Evolutionary conservation across 805 yeast species (phyloP).

Genomic region (Wickerhamomyces tratensis): DNA sequence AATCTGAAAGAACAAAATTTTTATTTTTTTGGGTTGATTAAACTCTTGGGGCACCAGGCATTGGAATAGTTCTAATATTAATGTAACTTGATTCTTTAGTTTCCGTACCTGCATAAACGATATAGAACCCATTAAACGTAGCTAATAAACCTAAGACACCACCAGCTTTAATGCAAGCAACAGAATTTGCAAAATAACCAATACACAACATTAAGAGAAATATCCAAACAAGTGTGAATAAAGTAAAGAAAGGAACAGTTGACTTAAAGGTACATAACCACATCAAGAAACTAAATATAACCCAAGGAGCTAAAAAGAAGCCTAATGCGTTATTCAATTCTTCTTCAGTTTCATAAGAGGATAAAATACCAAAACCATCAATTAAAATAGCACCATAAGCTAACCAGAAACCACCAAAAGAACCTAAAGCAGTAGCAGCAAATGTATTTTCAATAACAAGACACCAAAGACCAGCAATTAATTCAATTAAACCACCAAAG

Average conservation of each 20-base stretch:
- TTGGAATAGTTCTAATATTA: conserved; percentile 38
- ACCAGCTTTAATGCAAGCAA: conserved; percentile 40
- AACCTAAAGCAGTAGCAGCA: conserved; percentile 46
- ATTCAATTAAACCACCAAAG: conserved; percentile 66
- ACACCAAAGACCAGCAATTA: conserved; percentile 70
- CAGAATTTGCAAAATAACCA: conserved; percentile 40
- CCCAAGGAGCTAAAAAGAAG: conserved; percentile 53
- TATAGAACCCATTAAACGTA: conserved; percentile 50
- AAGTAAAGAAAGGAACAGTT: conserved; percentile 46
- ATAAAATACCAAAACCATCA: conserved; percentile 46
- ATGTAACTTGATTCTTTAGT: conserved; percentile 50
- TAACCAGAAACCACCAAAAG: conserved; percentile 70
- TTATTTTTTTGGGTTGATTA: conserved; percentile 3
- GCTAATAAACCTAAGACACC: conserved; percentile 53
- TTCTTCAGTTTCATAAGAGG: conserved; percentile 34
- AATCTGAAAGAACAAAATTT: not conserved
- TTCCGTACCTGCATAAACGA: conserved; percentile 55
- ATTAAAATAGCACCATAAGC: conserved; percentile 56
- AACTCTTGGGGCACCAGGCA: conserved; percentile 36
- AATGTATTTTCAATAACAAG: conserved; percentile 68
- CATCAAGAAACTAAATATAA: conserved; percentile 51
- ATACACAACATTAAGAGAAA: conserved; percentile 43
- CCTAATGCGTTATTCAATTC: conserved; percentile 45
- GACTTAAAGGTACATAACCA: conserved; percentile 48
- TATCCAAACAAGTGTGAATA: conserved; percentile 42